Evolutionary conservation across 352 stramenopile genomes (phyloP).

Genomic region (Phytophthora lateralis): DNA sequence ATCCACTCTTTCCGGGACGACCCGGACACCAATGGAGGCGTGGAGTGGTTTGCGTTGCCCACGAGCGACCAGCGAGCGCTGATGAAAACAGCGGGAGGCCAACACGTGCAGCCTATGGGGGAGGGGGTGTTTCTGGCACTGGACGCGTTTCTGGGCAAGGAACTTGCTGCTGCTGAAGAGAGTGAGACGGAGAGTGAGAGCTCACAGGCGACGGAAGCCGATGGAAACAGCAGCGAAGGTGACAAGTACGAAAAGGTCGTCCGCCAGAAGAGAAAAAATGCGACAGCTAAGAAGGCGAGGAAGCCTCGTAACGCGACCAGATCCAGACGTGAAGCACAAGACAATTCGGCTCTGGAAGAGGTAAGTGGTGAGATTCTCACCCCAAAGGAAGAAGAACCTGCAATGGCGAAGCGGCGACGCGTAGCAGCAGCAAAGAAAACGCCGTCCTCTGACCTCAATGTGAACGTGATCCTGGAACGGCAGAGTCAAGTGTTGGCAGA

Average conservation of each 20-base stretch:
- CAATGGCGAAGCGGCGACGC: slow-evolving; percentile 15
- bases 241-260: slow-evolving; percentile 15
- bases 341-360: slow-evolving; percentile 9
- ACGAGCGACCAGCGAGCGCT: slow-evolving; percentile 15
- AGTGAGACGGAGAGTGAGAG: slow-evolving; percentile 5
- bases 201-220: slow-evolving; percentile 2
- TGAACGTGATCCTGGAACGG: slow-evolving; percentile 20
- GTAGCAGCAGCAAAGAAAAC: slow-evolving; percentile 1
- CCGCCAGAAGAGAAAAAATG: slow-evolving; percentile 2
- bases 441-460: neutral
- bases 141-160: slow-evolving; percentile 9
- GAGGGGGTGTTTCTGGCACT: slow-evolving; percentile 15
- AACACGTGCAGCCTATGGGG: slow-evolving; percentile 18
- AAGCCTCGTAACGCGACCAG: neutral
- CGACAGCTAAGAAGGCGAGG: slow-evolving; percentile 4
- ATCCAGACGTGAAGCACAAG: neutral
- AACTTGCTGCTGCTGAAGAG: neutral
- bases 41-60: slow-evolving; percentile 22
- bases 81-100: slow-evolving; percentile 26
- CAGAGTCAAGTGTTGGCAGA: slow-evolving; percentile 15
- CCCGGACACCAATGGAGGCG: neutral
- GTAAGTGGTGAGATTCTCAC: slow-evolving; percentile 16
- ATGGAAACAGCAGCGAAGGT: slow-evolving; percentile 9
- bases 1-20: slow-evolving; percentile 16
- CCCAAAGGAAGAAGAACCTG: neutral